Conservation (phyloP, 1,284 basidiomycete genomes). For the Chalciporus sp. region DNA sequence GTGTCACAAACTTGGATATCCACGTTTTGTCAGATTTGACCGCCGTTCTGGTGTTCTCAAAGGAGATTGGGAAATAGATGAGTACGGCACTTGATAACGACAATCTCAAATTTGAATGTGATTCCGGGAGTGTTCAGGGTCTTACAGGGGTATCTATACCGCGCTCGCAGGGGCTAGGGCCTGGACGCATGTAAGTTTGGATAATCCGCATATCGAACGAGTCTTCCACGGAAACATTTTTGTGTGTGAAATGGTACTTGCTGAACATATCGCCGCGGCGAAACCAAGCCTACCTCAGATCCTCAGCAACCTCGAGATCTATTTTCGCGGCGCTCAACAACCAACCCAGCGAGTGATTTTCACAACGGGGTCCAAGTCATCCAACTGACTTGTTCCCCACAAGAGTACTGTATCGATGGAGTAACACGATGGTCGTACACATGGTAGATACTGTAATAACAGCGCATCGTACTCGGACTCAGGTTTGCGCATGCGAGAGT, state of each 20-base stretch:
- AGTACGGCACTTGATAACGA: not conserved
- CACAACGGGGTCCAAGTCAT: too few relatives aligned
- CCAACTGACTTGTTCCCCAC: not conserved
- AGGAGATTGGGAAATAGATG: not conserved
- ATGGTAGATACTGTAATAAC: too few relatives aligned
- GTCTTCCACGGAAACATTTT: not conserved
- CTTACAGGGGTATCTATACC: too few relatives aligned
- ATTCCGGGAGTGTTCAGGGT: too few relatives aligned
- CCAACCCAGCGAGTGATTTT: not conserved
- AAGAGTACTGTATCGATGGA: not conserved
- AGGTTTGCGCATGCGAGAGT: too few relatives aligned
- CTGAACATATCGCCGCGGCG: not conserved
- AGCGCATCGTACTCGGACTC: too few relatives aligned
- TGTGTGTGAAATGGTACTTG: too few relatives aligned
- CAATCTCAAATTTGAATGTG: not conserved
- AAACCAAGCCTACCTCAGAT: not conserved
- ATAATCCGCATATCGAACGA: not conserved
- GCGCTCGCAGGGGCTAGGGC: too few relatives aligned
- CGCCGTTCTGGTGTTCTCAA: not conserved
- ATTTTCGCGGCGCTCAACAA: not conserved
- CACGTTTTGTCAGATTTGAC: not conserved
- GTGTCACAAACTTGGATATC: not conserved
- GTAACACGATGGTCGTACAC: not conserved
- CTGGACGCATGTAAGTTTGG: not conserved
- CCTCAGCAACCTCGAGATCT: not conserved